Evolutionary conservation across 2,329 filamentous ascomycete species (phyloP).

Genomic region (Fonsecaea pedrosoi): DNA sequence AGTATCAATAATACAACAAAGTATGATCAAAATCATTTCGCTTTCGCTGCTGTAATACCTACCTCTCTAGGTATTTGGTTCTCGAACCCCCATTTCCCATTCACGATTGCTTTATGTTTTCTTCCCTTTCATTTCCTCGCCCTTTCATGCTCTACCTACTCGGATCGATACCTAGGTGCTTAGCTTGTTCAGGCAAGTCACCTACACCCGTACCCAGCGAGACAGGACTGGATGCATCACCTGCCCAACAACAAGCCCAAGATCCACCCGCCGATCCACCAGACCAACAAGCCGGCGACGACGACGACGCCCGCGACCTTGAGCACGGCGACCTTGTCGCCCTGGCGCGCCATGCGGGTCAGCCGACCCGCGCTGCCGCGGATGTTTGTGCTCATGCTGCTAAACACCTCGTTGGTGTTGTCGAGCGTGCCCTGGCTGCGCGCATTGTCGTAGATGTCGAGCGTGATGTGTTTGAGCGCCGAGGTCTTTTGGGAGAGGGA

Average conservation of each 20-base stretch:
- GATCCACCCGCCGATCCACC: slow-evolving; percentile 71
- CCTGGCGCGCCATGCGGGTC: slow-evolving; percentile 86
- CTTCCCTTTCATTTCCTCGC: not conserved
- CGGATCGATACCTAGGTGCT: too few relatives aligned
- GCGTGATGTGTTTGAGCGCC: slow-evolving; percentile 87
- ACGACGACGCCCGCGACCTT: slow-evolving; percentile 87
- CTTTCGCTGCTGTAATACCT: not conserved
- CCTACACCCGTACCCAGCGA: too few relatives aligned
- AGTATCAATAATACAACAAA: too few relatives aligned
- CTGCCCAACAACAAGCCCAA: slow-evolving; percentile 49
- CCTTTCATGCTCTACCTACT: not conserved
- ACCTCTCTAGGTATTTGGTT: too few relatives aligned
- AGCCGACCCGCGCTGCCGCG: slow-evolving; percentile 83
- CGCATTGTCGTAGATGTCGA: slow-evolving; percentile 98
- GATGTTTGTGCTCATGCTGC: slow-evolving; percentile 79
- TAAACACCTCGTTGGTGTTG: slow-evolving; percentile 89
- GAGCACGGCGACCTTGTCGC: slow-evolving; percentile 88
- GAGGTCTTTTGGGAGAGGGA: slow-evolving; percentile 91
- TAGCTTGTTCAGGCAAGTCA: too few relatives aligned
- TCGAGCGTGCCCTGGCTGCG: slow-evolving; percentile 87
- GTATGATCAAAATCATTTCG: not conserved
- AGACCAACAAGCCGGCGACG: slow-evolving; percentile 74
- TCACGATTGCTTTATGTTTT: not conserved
- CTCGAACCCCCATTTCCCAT: too few relatives aligned
- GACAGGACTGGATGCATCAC: not conserved